Base-by-base conservation (phyloP, 805 yeast genomes). In the Saturnispora silvae region DNA sequence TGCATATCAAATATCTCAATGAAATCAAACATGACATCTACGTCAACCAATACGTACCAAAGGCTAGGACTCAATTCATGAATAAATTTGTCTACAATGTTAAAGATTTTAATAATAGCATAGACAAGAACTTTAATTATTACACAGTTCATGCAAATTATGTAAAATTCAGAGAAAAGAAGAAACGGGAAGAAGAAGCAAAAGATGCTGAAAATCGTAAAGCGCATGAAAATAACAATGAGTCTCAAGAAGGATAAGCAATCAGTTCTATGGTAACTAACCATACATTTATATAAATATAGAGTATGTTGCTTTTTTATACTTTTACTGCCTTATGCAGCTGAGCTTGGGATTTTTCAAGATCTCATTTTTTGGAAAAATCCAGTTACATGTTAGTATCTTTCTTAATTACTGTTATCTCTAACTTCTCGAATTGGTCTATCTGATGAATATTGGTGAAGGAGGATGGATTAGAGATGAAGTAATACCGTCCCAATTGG, bases 81-180 rank as follows among this genome's bases (percentile, higher is more conserved):
- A 44, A 40, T 14, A 52, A 45, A 4, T 60, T 60, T 49, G 62
- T 60, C 3, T 33, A 42, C 10, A 42, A 39, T 18, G 39, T 58
- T 14, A 33, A 19, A 3, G 49, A 48, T 30, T 23, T 31, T 3
- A 39, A 47, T 3, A 60, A 60, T 46, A 60, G 53, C 32, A 57
- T 60, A 26, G 65, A 60, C 43, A 33, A 44, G 7, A 60, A 49
- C 32, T 48, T 52, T 32, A 45, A 33, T 20, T 70, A 69, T 43
- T 63, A 60, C 43, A 49, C 52, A 3, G 63, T 68, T 39, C 70
- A 67, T 40, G 49, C 64, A 17, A 66, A 63, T 35, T 73, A 71
- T 42, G 40, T 65, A 15, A 62, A 63, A 11, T 44, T 49, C 28
- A 53, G 79, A 43, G 51, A 53, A 15, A 50, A 52, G 9, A 59